Evolutionary conservation across 257 asterid species (phyloP).

Genomic region (Asclepias syriaca): DNA sequence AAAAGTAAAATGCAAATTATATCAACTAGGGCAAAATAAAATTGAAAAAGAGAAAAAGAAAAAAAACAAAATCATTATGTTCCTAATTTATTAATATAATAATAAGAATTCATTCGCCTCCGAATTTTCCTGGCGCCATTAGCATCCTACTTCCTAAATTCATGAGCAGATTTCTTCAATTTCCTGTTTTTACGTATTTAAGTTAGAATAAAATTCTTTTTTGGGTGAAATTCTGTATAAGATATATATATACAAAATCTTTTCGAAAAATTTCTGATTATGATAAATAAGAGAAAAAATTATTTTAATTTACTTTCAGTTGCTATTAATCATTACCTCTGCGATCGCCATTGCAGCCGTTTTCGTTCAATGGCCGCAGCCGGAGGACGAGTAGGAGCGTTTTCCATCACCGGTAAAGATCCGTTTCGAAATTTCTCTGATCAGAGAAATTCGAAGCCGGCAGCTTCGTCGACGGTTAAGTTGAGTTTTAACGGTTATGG

Average conservation of each 20-base stretch:
- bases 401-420: constrained; percentile 14
- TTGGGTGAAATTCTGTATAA: no score
- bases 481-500: neutral
- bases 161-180: neutral
- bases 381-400: constrained; percentile 9
- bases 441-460: neutral
- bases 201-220: neutral
- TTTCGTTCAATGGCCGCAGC: constrained; percentile 51
- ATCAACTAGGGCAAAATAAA: neutral
- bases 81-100: neutral
- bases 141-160: neutral
- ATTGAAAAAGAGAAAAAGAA: neutral
- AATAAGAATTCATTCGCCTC: neutral
- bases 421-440: neutral
- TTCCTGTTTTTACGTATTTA: neutral
- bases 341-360: constrained; percentile 19
- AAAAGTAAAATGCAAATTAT: no score
- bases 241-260: no score
- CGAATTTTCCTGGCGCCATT: neutral
- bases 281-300: constrained; percentile 45
- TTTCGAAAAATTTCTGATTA: constrained; percentile 9
- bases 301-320: constrained; percentile 12
- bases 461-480: neutral
- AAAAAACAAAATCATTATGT: neutral
- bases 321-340: constrained; percentile 12